phyloP scores from a whole-genome alignment of 305 asterid species.

The Petunia hybrid region DNA sequence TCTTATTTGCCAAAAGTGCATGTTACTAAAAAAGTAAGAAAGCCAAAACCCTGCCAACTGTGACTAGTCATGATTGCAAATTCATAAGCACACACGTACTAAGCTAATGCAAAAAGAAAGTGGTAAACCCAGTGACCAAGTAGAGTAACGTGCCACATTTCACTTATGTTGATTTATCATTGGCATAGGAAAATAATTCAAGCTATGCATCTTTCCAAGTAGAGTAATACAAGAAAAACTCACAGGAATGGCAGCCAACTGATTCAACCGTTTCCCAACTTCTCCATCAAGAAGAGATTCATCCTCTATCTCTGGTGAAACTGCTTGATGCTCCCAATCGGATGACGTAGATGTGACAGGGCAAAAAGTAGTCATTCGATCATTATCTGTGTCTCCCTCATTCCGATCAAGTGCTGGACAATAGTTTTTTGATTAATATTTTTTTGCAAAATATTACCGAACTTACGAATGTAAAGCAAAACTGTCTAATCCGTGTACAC shows the following conservation, averaged over 20 bases:
- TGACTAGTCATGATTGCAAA: neutral
- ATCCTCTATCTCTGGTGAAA: slow-evolving; percentile 69
- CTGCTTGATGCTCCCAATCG: slow-evolving; percentile 37
- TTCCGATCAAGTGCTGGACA: slow-evolving; percentile 50
- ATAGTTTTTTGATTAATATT: too few species aligned
- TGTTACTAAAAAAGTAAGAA: neutral
- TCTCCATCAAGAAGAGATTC: slow-evolving; percentile 88
- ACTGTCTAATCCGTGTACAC: slow-evolving; percentile 11
- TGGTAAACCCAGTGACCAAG: neutral
- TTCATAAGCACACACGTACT: neutral
- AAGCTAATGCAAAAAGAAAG: neutral
- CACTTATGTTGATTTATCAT: neutral
- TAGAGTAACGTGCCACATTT: neutral
- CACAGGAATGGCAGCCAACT: slow-evolving; percentile 85
- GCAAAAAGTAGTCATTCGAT: slow-evolving; percentile 32
- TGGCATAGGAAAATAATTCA: slow-evolving; percentile 8
- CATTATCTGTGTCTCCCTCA: slow-evolving; percentile 43
- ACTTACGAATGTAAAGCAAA: slow-evolving; percentile 6
- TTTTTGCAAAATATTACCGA: neutral
- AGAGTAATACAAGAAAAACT: slow-evolving; percentile 42
- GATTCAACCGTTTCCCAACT: slow-evolving; percentile 83
- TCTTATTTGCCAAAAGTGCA: neutral
- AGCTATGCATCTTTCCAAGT: neutral
- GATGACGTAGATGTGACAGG: slow-evolving; percentile 40
- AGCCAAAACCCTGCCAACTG: neutral